Evolutionary conservation across 148 eudicot species (phyloP), one percentile per base, ranked within the genome.

Genomic region (Rhododendron ovatum): DNA sequence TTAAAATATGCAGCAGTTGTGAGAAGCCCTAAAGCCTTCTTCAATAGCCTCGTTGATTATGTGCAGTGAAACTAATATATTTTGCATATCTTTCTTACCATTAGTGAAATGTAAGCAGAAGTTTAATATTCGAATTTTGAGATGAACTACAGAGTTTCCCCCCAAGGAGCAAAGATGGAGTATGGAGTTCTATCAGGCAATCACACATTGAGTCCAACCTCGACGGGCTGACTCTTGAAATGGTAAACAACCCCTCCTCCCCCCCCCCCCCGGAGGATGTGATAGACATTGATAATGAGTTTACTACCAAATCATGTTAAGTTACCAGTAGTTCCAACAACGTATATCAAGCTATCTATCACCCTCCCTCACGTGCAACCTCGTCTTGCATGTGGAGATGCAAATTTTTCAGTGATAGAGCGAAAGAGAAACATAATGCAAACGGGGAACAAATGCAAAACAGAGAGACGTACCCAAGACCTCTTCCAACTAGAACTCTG

Each of bases 171-270:
- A 82, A 69, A 30, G 26, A 48, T 51, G 90, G 85, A 75, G 80
- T 30, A 2, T 22, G 13, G 85, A 87, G 90, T 76, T 81, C 87
- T 50, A 84, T 89, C 77, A 84, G 33, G 57, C 12, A 3, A 73
- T 84, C 86, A 5, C 50, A 87, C 82, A 89, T 87, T 17, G 83
- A 87, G 50, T 41, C 82, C 45, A 87, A 87, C 78, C 89, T 89
- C n/a, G 91, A 85, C 33, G 89, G 89, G 33, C 85, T 87, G 71
- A 79, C 88, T 61, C n/a, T 89, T 41, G 14, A 51, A 28, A 65
- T 82, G 81, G 91, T 87, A 89, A 51, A 30, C 57, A 48, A 24
- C 24, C 6, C 26, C 22, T 0, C 30, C 30, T n/a, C 48, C 43
- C 2, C 4, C 30, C 24, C 6, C 26, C 22, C 48, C 43, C 2